Evolutionary conservation across 495 filamentous ascomycete species (phyloP), one percentile per base, ranked within the genome.

Genomic region (Hypoxylon lenormandii): DNA sequence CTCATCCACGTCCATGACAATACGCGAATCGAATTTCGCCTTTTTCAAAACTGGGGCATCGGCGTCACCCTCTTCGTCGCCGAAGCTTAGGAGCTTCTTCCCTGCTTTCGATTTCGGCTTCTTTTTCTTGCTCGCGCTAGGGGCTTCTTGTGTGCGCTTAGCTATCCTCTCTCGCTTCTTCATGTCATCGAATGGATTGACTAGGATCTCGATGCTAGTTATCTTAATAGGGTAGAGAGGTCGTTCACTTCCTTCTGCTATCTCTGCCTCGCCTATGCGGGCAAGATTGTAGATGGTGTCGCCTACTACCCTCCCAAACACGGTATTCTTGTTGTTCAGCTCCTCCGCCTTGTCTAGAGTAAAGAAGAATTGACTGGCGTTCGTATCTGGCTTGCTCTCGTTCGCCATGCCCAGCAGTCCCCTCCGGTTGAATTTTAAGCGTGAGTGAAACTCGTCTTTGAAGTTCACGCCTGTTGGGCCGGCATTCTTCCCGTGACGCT

Each of bases 321-420:
- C 81, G 3, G 95, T 97, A 75, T 97, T 96, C 74, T 92, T 89
- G 59, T 90, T 91, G 49, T 89, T 90, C 77, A 99, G 73, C 80
- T 98, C 94, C 30, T 90, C 86, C 53, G 92, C 90, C 53, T 90
- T 90, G 49, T 81, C 89, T 45, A 99, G 82, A 1, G 95, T 97
- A 54, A 99, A 86, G 79, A 99, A 99, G 82, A 98, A 98, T 81
- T 99, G 95, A 78, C 92, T 96, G 42, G 91, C 91, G 79, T 97
- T 96, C 26, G 89, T 89, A 67, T 94, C 87, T 66, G 91, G 90
- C 42, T 76, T 75, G 3, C 90, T 85, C 30, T 86, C 85, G 75
- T 94, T 94, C 8, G 96, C 95, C 94, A 98, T 98, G 10, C 93
- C 95, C 63, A 99, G 78, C 66, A 97, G 78, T 1, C 95, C 95